Evolutionary conservation across 371 early-diverging fungal species (phyloP), one percentile per base, ranked within the genome.

Genomic region (Batrachochytrium dendrobatidis): DNA sequence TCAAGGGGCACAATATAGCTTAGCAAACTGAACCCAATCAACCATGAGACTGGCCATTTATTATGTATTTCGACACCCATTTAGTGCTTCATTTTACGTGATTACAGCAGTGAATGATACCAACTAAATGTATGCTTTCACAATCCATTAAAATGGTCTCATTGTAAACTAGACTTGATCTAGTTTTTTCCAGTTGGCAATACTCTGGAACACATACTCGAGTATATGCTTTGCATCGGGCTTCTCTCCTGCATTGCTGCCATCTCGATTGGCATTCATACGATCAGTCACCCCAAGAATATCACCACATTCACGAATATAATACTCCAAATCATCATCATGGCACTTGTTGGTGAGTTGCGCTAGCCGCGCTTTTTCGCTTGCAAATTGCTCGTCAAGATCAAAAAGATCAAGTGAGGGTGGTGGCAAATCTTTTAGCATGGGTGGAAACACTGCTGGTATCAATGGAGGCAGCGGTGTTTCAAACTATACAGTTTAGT

Each of bases 401-500:
- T 82, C 83, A 55, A 81, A 82, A 6, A 82, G 64, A 25, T 82
- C 83, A n/a, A 82, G 62, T 1, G 79, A 51, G 1, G 83, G 81
- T n/a, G 81, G 79, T 1, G 80, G 74, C 2, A 76, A 65, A 43
- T 76, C 76, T 24, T 65, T 63, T 7, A 80, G 65, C 4, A 58
- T 46, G 0, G 83, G 83, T 10, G 79, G 76, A 66, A 80, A 80
- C 15, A 74, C 68, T 35, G 83, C 83, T 5, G 79, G 80, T 60
- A 71, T 64, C 7, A 82, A 66, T 3, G 77, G 74, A 10, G 81
- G 83, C 1, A 81, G 64, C 18, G 83, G 83, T 6, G 79, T 71
- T 61, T 81, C 82, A 54, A 81, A 81, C 71, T 79, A 31, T 18
- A 17, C 10, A 50, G 29, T 24, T 29, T 3, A n/a, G n/a, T n/a